Base-by-base conservation (phyloP, 768 basidiomycete genomes). In the Rhodotorula diobovata region DNA sequence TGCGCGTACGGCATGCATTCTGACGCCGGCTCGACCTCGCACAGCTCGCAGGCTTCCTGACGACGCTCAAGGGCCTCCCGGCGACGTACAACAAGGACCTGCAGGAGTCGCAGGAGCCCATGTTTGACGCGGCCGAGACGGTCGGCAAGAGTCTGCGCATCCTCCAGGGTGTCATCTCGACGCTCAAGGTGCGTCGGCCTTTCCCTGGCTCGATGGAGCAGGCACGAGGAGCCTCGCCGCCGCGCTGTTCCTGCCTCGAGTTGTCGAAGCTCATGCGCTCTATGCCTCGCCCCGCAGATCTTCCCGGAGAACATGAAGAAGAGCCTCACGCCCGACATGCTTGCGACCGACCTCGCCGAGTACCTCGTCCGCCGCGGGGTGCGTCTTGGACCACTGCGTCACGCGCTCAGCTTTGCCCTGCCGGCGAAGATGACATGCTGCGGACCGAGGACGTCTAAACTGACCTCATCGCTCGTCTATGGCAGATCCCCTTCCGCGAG, bases 61-160 rank as follows among this genome's bases (percentile, higher is more conserved):
- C 98, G 90, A 94, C 93, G 2, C 84, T 95, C 77, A 99, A 99
- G 79, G 96, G 96, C 41, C 83, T 98, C 56, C 96, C 96, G 23
- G 96, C 95, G 30, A 99, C 96, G 16, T 99, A 99, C 83, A 98
- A 99, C 85, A 99, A 99, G 81, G 96, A 99, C 82, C 83, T 99
- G 56, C 96, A 98, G 81, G 96, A 99, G 81, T 93, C 95, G 81
- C 97, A 99, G 81, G 96, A 99, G 78, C 94, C 96, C 4, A 82
- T 99, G 66, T 98, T 98, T 74, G 96, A 99, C 78, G 83, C 89
- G 18, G 90, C 95, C 23, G 92, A 94, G 78, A 97, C 90, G 50
- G 80, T 96, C 53, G 87, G 88, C 25, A 91, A 91, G 30, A 94
- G 88, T 41, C 84, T 98, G 76, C 86, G 89, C 79, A 98, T 99